A percentile compares a stretch with the other conserved stretches of the same genome.
Conservation (phyloP, 148 eudicot species). For the Cornus kousa region DNA sequence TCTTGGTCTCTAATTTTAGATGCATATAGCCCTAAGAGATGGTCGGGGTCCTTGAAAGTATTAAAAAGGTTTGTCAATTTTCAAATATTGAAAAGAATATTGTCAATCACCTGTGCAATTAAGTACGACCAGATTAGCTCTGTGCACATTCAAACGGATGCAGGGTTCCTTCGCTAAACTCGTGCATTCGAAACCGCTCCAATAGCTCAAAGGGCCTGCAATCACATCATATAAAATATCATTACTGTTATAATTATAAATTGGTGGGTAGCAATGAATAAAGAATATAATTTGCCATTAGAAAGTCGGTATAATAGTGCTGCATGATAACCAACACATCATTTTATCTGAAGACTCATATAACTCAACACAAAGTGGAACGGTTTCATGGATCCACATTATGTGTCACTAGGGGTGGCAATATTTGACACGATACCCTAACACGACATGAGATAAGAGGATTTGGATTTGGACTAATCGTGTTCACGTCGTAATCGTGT, state of each 20-base stretch:
- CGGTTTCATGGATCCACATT: too few relatives aligned
- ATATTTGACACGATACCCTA: too few relatives aligned
- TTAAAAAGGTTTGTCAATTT: neutral
- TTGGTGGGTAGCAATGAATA: neutral
- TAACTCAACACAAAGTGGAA: neutral
- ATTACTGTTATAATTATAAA: neutral
- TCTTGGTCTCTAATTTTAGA: neutral
- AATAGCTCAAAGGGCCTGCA: conserved; percentile 85
- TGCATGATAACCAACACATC: neutral
- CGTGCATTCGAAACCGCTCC: conserved; percentile 87
- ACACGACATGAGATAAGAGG: too few relatives aligned
- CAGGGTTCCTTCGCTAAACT: conserved; percentile 78
- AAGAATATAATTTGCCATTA: neutral
- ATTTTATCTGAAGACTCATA: neutral
- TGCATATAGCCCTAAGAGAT: neutral
- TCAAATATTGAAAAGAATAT: neutral
- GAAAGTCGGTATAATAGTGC: neutral
- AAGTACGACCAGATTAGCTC: conserved; percentile 39
- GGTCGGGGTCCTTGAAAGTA: neutral
- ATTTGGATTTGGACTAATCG: too few relatives aligned
- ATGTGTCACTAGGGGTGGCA: too few relatives aligned
- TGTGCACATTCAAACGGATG: conserved; percentile 95
- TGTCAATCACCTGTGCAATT: conserved; percentile 13
- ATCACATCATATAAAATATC: conserved; percentile 6
- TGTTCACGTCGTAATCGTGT: too few relatives aligned